phyloP scores from a whole-genome alignment of 345 rosid species.

The Eucalyptus curtisii region DNA sequence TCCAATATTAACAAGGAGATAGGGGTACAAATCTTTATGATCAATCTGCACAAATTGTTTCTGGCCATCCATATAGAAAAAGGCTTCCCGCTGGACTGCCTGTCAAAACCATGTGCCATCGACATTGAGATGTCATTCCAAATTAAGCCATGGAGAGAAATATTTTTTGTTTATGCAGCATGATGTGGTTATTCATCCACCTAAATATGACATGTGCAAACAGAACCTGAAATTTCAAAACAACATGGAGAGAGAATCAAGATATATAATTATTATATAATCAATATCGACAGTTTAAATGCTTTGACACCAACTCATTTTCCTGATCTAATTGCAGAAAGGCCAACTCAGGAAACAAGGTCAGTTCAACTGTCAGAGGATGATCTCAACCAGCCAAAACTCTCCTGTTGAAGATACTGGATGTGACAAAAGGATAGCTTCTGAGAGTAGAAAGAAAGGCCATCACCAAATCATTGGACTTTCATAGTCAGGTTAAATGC shows the following conservation, averaged over 20 bases:
- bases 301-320: background rate
- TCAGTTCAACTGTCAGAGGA: background rate
- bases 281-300: background rate
- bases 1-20: constrained; percentile 85
- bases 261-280: background rate
- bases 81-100: constrained; percentile 78
- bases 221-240: background rate
- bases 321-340: background rate
- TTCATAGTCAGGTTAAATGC: background rate
- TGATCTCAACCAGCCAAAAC: background rate
- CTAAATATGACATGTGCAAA: background rate
- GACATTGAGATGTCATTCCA: background rate
- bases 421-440: background rate
- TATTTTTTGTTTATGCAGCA: background rate
- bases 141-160: background rate
- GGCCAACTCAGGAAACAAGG: background rate
- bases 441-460: background rate
- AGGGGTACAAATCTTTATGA: constrained; percentile 68
- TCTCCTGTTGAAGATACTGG: background rate
- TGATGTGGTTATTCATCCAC: background rate
- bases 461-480: background rate
- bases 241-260: background rate
- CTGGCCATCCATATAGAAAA: constrained; percentile 51
- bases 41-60: constrained; percentile 66
- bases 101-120: constrained; percentile 20